These are phyloP conservation scores for Spizellomyces punctatus DNA, from an alignment of 192 early-diverging fungal genomes.

Conservation along the genomic window DNA sequence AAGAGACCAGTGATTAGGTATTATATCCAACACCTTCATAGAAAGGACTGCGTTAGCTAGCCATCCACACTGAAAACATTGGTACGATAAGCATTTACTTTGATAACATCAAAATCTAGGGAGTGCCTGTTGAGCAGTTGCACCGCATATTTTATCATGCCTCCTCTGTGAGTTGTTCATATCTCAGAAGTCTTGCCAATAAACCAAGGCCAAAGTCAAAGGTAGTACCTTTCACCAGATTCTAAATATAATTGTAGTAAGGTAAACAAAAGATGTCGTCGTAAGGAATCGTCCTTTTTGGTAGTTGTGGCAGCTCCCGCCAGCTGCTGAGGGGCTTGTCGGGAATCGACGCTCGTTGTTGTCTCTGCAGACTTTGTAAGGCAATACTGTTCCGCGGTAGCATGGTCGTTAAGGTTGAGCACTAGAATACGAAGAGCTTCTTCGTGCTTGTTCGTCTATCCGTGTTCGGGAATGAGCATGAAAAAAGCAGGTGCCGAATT, in stretches of 20 bases:
- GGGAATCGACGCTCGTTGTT: background rate
- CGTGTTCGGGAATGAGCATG: background rate
- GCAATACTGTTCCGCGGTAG: slow-evolving; percentile 39
- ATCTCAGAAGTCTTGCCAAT: background rate
- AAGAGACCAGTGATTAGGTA: slow-evolving; percentile 46
- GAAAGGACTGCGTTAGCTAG: background rate
- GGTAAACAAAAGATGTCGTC: slow-evolving; percentile 11
- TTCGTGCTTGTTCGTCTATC: slow-evolving; percentile 24
- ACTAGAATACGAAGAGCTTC: slow-evolving; percentile 12
- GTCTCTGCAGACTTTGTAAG: background rate
- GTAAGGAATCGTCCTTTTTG: background rate
- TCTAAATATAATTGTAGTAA: slow-evolving; percentile 27
- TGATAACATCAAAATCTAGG: slow-evolving; percentile 26
- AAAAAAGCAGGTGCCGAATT: background rate
- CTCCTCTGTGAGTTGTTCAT: slow-evolving; percentile 5
- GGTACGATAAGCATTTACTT: slow-evolving; percentile 16
- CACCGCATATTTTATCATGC: slow-evolving; percentile 28
- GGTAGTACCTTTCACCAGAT: slow-evolving; percentile 13
- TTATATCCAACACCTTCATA: slow-evolving; percentile 29
- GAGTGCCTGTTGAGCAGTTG: slow-evolving; percentile 32
- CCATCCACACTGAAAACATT: background rate
- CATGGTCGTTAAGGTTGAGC: slow-evolving; percentile 26
- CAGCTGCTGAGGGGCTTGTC: background rate
- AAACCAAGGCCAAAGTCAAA: slow-evolving; percentile 1
- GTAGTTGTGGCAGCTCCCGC: background rate